Base-by-base conservation (phyloP, 805 yeast species). In the Candida endomychidarum region DNA sequence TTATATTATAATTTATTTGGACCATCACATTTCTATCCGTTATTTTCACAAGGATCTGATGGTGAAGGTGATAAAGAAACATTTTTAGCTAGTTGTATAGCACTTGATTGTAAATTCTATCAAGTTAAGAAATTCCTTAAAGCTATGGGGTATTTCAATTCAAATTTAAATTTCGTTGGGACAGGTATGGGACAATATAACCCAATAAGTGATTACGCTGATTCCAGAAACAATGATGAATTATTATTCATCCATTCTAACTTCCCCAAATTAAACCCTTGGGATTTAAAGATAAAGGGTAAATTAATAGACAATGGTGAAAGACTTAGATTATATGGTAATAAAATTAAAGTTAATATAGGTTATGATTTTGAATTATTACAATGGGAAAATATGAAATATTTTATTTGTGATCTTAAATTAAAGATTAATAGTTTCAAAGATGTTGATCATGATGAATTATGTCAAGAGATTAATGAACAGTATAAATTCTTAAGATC, bases 11-110 rank as follows among this genome's bases (percentile, higher is more conserved):
- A 68, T 43, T 44, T 66, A 35, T 67, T 62, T 46, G 74, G 74
- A 0, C 74, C 74, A 2, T 53, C 57, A 7, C 66, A 62, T 49
- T 68, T 56, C 43, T 68, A 68, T 45, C 72, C 72, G 4, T 54
- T 68, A 26, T 68, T 68, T 38, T 65, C 71, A 2, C 73, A 67
- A 46, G 74, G 74, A 2, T 63, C 68, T 2, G 69, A 60, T 34
- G 93, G 93, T n/a, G 87, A 82, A 61, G 93, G 91, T 37, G 91
- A 85, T 55, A 85, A 84, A 53, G 91, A 84, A 49, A 83, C 91
- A 0, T 81, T 82, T 45, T 66, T 81, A 39, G 86, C 88, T 0
- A 86, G 88, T 0, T 83, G 87, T 2, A 68, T 71, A 21, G 75
- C 72, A 8, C 61, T 74, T 21, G 58, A 61, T 1, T 59, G 74